Conservation (phyloP, 2,329 filamentous ascomycete genomes). For the Didymella lethalis region DNA sequence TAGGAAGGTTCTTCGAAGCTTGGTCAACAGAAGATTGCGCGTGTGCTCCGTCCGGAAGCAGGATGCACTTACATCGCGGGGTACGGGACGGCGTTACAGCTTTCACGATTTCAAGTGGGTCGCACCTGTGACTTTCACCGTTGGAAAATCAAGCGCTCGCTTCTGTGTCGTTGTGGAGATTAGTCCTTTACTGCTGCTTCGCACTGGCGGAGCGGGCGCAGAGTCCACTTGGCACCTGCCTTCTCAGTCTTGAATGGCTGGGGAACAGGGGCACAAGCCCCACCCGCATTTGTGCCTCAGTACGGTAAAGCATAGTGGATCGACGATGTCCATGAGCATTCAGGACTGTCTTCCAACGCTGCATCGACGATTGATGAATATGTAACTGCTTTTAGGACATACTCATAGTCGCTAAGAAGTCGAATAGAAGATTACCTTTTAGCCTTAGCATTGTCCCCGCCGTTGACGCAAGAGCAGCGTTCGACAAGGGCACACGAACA, state of each 20-base stretch:
- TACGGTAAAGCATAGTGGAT: slow-evolving; percentile 4
- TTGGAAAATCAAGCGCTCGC: slow-evolving; percentile 31
- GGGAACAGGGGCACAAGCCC: slow-evolving; percentile 18
- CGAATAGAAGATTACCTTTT: not conserved
- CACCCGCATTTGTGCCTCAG: slow-evolving; percentile 17
- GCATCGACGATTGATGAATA: slow-evolving; percentile 4
- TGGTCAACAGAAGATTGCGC: slow-evolving; percentile 18
- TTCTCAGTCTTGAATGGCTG: slow-evolving; percentile 23
- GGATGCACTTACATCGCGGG: slow-evolving; percentile 32
- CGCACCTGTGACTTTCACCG: slow-evolving; percentile 28
- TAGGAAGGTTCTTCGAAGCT: slow-evolving; percentile 30
- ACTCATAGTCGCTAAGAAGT: slow-evolving; percentile 2
- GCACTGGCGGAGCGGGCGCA: slow-evolving; percentile 24
- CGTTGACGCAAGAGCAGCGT: slow-evolving; percentile 22
- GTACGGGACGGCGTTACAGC: slow-evolving; percentile 26
- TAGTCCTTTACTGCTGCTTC: slow-evolving; percentile 21
- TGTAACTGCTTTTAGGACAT: not conserved
- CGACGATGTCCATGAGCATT: slow-evolving; percentile 9
- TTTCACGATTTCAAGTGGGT: slow-evolving; percentile 35
- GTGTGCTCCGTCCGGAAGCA: slow-evolving; percentile 7
- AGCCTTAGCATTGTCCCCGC: not conserved
- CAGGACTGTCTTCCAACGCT: slow-evolving; percentile 3
- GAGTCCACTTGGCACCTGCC: slow-evolving; percentile 27
- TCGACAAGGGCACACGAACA: slow-evolving; percentile 11
- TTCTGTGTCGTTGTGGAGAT: slow-evolving; percentile 33